Base-by-base conservation (phyloP, 495 filamentous ascomycete species). In the Copromyces sp. region DNA sequence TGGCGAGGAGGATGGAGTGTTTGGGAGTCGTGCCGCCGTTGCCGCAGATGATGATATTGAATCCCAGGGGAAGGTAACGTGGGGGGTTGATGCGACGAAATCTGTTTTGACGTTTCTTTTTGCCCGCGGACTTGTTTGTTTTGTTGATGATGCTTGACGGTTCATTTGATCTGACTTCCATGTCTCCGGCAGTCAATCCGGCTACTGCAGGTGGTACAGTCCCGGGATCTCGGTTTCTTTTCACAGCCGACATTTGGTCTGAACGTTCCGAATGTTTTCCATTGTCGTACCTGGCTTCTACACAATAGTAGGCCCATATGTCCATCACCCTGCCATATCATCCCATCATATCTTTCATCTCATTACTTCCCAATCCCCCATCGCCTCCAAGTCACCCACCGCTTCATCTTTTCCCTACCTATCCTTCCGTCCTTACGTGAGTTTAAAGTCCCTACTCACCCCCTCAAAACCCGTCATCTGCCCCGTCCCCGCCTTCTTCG, bases 31-130 rank as follows among this genome's bases (percentile, higher is more conserved):
- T 93, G 41, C 95, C 95, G 70, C 95, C 95, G 78, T 98, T 98
- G 45, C 95, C 95, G 53, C 87, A 94, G 2, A 98, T 94, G 78
- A 93, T 97, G 79, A 98, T 90, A 80, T 97, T 98, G 87, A 92
- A 98, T n/a, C 29, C 4, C 20, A 53, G 47, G 47, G 47, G 24
- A 2, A 29, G 47, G 20, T 1, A 42, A 42, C 40, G 40, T 42
- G 40, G 40, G 40, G 40, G 40, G 4, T 3, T 39, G 8, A 8
- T 2, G 9, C 8, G 39, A 39, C 39, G 8, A 39, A 39, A 7
- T 39, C 39, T 39, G 40, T 42, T 42, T 5, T 5, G 40, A 42
- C 4, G 12, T 42, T 42, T 42, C 40, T 12, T 9, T 9, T 8
- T 39, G 35, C 12, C 40, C 40, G 40, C 40, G 40, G 40, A 42